Evolutionary conservation across 1,284 basidiomycete species (phyloP).

Genomic region (Sporisorium reilianum): DNA sequence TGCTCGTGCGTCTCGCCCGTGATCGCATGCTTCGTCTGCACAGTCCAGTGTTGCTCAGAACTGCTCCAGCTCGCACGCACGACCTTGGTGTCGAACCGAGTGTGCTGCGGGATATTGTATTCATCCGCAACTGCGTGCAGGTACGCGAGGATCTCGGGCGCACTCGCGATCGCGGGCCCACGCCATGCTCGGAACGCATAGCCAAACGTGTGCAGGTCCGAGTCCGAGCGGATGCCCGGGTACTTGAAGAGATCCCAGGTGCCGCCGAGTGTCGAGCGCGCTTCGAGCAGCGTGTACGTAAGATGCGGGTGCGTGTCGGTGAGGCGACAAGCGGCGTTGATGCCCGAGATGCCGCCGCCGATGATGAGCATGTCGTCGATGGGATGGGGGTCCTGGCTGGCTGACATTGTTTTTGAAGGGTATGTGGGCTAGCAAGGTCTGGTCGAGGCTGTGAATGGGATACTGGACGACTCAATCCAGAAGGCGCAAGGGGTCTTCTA

Average conservation of each 20-base stretch:
- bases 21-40: not conserved
- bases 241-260: slow-evolving; percentile 5
- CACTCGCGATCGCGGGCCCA: not conserved
- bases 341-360: slow-evolving; percentile 1
- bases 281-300: not conserved
- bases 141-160: slow-evolving; percentile 1
- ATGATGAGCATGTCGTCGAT: not conserved
- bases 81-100: not conserved
- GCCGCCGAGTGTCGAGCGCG: not conserved
- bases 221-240: slow-evolving; percentile 1
- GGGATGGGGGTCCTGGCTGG: no score
- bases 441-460: no score
- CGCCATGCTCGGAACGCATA: slow-evolving; percentile 5
- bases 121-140: not conserved
- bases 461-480: no score
- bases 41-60: not conserved
- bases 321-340: slow-evolving; percentile 3
- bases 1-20: not conserved
- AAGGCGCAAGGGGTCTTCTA: no score
- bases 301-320: not conserved
- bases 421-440: no score
- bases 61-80: not conserved
- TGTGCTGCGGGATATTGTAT: not conserved
- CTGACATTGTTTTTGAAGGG: no score
- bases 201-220: slow-evolving; percentile 5